Percentiles rank a stretch among this genome's conserved stretches.
Evolutionary conservation across 768 basidiomycete genomes (phyloP).

Genomic region (Inosperma sp.): DNA sequence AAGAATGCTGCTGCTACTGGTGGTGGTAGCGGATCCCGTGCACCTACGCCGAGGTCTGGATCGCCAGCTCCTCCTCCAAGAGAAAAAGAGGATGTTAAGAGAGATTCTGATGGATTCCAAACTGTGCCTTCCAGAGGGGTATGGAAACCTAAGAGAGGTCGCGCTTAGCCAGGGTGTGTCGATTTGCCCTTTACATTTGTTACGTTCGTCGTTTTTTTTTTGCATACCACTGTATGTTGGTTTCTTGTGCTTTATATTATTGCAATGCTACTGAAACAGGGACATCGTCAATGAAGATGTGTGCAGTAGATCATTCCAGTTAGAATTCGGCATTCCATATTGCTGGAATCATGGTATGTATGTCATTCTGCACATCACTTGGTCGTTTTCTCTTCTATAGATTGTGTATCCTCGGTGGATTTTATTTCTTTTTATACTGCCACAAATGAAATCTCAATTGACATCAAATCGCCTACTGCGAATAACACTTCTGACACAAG

Average conservation of each 20-base stretch:
- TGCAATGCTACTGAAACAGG: no score
- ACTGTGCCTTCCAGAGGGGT: constrained; percentile 33
- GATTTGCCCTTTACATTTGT: background rate
- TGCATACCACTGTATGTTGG: no score
- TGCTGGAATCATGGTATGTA: no score
- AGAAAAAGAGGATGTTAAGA: constrained; percentile 38
- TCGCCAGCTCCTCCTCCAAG: constrained; percentile 32
- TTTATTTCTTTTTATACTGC: no score
- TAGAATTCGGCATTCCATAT: no score
- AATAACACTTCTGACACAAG: no score
- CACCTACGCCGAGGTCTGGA: constrained; percentile 29
- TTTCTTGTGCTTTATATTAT: no score
- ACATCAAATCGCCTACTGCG: no score
- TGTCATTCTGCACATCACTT: background rate
- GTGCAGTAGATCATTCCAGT: no score
- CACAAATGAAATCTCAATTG: no score
- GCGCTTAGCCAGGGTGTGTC: background rate
- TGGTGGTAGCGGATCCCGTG: constrained; percentile 16
- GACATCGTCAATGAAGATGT: no score
- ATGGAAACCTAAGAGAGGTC: constrained; percentile 17
- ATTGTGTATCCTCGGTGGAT: background rate
- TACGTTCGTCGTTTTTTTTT: background rate
- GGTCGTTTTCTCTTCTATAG: background rate
- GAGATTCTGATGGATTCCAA: constrained; percentile 69
- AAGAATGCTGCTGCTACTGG: constrained; percentile 33